Evolutionary conservation across 192 early-diverging fungal species (phyloP).

Genomic region (Linnemannia schmuckeri): DNA sequence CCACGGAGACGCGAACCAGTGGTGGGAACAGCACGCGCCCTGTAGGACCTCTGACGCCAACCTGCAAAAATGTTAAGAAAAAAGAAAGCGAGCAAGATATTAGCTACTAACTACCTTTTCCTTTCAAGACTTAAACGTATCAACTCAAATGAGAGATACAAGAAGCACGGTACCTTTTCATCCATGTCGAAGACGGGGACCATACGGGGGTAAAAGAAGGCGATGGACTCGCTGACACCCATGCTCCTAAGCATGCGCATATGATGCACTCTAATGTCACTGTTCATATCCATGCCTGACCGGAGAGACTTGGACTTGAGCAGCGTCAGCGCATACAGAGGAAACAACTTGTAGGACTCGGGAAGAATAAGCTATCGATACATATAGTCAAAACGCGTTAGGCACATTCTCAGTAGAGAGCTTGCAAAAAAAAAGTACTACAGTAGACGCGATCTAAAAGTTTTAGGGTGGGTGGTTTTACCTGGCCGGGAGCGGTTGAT

Average conservation of each 20-base stretch:
- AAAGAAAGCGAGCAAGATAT: neutral
- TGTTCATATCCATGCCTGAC: conserved; percentile 73
- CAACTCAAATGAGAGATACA: no score
- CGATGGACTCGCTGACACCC: conserved; percentile 79
- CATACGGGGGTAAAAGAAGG: conserved; percentile 88
- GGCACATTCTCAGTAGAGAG: neutral
- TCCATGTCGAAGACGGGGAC: conserved; percentile 76
- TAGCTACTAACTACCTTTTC: neutral
- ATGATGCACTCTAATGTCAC: conserved; percentile 84
- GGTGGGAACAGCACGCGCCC: conserved; percentile 77
- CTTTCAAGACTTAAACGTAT: no score
- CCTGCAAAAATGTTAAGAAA: conserved; percentile 11
- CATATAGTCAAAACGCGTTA: neutral
- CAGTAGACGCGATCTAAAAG: conserved; percentile 4
- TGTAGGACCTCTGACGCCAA: conserved; percentile 45
- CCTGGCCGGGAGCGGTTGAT: conserved; percentile 87
- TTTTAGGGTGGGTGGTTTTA: conserved; percentile 15
- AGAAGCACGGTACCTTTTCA: conserved; percentile 53
- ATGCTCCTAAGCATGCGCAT: conserved; percentile 86
- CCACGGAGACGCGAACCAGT: conserved; percentile 79
- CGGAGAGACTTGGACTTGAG: conserved; percentile 89
- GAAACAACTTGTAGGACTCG: conserved; percentile 94
- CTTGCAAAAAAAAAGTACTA: neutral
- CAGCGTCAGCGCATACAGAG: conserved; percentile 86
- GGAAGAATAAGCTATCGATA: conserved; percentile 87